Evolutionary conservation across 306 rosid genomes (phyloP).

Genomic region (Vicia sativa): DNA sequence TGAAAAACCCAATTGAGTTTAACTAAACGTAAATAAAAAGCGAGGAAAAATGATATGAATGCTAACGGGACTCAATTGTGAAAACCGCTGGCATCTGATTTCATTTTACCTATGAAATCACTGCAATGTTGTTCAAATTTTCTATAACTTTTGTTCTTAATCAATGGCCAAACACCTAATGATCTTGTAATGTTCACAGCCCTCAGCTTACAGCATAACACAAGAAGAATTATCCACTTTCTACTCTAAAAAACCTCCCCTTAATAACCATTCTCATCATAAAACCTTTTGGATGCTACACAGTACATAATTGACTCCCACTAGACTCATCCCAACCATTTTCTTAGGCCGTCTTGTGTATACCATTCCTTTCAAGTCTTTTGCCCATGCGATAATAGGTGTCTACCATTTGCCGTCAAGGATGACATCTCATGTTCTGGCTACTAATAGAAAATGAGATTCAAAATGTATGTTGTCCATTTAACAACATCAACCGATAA

Average conservation of each 20-base stretch:
- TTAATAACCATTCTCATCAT: not conserved
- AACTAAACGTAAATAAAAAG: not conserved
- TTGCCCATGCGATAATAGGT: not conserved
- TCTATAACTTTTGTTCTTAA: not conserved
- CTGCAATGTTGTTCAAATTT: not conserved
- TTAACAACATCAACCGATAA: constrained; percentile 9
- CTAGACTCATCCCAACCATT: not conserved
- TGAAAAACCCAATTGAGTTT: not conserved
- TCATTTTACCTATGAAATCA: not conserved
- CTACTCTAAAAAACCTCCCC: not conserved
- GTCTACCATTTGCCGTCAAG: not conserved
- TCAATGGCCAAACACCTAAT: not conserved
- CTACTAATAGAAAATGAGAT: constrained; percentile 15
- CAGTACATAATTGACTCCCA: not conserved
- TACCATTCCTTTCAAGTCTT: not conserved
- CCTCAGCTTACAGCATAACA: not conserved
- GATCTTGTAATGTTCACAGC: not conserved
- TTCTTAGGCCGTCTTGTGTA: not conserved
- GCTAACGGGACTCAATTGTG: constrained; percentile 1
- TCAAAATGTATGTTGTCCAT: constrained; percentile 15
- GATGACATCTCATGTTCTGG: not conserved
- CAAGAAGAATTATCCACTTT: not conserved
- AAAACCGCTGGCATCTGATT: not conserved
- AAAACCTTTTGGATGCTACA: not conserved
- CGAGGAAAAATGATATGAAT: not conserved